Conservation (phyloP, 176 grass and related monocot genomes). For the Musa acuminata region DNA sequence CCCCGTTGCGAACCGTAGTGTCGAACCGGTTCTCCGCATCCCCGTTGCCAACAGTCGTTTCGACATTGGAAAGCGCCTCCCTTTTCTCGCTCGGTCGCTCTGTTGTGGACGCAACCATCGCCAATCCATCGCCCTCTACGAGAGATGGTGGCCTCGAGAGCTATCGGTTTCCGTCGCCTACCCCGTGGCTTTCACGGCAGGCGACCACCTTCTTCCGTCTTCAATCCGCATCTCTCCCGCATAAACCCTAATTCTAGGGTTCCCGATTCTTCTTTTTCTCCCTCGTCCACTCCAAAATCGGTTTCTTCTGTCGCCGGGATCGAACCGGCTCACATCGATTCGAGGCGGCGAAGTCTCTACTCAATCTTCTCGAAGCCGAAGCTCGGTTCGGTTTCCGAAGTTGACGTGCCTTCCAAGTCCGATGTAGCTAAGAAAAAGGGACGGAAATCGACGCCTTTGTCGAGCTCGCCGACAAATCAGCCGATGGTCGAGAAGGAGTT, state of each 20-base stretch:
- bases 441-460: neutral
- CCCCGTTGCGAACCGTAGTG: no score
- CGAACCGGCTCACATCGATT: neutral
- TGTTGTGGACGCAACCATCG: neutral
- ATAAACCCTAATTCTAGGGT: neutral
- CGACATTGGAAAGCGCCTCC: no score
- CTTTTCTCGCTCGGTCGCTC: no score
- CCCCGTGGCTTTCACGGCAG: neutral
- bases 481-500: slow-evolving; percentile 33
- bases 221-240: neutral
- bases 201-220: neutral
- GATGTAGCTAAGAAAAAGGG: neutral
- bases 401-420: neutral
- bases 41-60: no score
- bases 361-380: neutral
- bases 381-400: neutral
- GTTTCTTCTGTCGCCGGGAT: neutral
- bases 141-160: neutral
- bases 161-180: neutral
- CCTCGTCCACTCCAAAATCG: neutral
- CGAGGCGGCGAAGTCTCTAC: neutral
- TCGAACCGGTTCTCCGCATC: no score
- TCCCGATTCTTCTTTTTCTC: neutral
- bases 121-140: no score
- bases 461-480: slow-evolving; percentile 1